Base-by-base conservation (phyloP, 2,329 filamentous ascomycete species). In the Apiospora malaysiana region DNA sequence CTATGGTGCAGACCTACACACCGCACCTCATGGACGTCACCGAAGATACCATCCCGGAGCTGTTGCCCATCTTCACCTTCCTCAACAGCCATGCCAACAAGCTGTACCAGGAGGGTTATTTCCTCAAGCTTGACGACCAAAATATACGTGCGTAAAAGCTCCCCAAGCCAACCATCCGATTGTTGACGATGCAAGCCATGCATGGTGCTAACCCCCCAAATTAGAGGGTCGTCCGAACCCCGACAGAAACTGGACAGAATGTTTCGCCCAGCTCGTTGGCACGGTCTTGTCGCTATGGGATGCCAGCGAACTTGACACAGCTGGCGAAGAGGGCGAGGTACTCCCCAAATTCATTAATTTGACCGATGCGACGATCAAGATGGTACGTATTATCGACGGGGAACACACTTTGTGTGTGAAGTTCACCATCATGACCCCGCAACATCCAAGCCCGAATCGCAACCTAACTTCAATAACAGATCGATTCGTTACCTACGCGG, bases 281-380 rank as follows among this genome's bases (percentile, higher is more conserved):
- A 98, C 96, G 1, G 94, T 98, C 21, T 84, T 99, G 71, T 98
- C 96, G 8, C 85, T 98, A 68, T 99, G 96, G 96, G 95, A 99
- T 82, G 95, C 95, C 32, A 91, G 93, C 74, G 94, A 96, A 80
- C 87, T 98, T 71, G 96, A 99, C 83, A 91, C 90, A 49, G 95
- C 94, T 16, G 94, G 93, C 46, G 92, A 94, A 76, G 90, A 96
- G 77, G 93, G 91, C 74, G 93, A 97, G 78, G 93, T 97, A 66
- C 85, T 95, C 56, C 94, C 94, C 43, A 96, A 93, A 68, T 99
- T 98, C 80, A 95, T 99, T 81, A 99, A 99, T 79, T 84, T 99
- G 72, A 97, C 96, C 8, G 96, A 99, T 86, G 96, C 96, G 25
- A 97, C 96, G 0, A 94, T 99, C 76, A 97, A 97, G 82, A 98